Conservation (phyloP, 78 protist genomes). For the Planoprotostelium fungivorum region DNA sequence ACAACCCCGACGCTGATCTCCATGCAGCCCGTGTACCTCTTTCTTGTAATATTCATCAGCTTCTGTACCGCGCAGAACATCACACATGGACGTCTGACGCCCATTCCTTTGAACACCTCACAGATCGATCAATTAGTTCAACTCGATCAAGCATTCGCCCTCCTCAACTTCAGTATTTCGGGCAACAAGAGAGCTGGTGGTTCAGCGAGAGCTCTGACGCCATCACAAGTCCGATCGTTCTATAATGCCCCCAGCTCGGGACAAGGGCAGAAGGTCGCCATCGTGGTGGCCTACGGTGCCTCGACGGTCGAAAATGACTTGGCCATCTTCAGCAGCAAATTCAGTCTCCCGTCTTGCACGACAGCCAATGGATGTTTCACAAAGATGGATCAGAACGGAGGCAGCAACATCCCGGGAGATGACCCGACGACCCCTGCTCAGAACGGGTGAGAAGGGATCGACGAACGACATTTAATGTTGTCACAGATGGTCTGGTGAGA, state of each 20-base stretch:
- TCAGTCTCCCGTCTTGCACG: neutral
- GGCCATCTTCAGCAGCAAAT: neutral
- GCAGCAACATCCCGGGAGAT: neutral
- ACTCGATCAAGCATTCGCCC: no score
- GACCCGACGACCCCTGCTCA: neutral
- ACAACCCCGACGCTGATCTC: no score
- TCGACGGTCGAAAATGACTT: neutral
- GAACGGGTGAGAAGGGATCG: no score
- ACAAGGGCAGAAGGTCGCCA: neutral
- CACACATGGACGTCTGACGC: no score
- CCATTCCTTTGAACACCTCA: no score
- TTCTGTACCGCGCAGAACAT: no score
- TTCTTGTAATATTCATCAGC: no score
- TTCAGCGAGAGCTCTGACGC: neutral
- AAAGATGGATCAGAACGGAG: neutral
- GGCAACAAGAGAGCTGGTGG: neutral
- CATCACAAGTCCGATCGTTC: neutral
- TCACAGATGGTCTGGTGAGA: neutral
- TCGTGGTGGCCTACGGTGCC: neutral
- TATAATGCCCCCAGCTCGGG: neutral
- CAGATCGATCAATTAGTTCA: no score
- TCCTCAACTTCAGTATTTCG: no score
- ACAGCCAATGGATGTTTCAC: neutral
- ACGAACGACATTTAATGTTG: no score
- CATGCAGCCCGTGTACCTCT: no score